Conservation (phyloP, 768 basidiomycete genomes). For the Candolleomyces efflorescens region DNA sequence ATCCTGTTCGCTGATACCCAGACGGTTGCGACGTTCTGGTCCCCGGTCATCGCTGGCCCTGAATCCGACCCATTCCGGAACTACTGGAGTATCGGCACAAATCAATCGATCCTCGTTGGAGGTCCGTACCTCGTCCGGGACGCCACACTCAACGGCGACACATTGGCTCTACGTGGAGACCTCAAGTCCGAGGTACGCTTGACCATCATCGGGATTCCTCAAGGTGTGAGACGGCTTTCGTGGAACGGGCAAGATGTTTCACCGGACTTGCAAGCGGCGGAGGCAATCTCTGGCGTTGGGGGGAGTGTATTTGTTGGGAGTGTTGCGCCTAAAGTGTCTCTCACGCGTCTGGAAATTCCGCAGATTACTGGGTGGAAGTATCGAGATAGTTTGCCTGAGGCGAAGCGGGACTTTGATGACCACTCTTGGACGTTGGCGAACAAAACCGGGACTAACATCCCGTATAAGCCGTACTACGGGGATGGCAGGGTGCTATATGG, state of each 20-base stretch:
- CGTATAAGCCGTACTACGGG: slow-evolving; percentile 63
- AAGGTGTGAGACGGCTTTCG: slow-evolving; percentile 44
- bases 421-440: slow-evolving; percentile 60
- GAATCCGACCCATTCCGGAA: slow-evolving; percentile 41
- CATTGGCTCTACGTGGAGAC: slow-evolving; percentile 64
- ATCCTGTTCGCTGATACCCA: slow-evolving; percentile 63
- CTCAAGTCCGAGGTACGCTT: slow-evolving; percentile 54
- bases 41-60: slow-evolving; percentile 53
- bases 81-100: slow-evolving; percentile 74
- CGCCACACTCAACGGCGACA: slow-evolving; percentile 44
- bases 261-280: slow-evolving; percentile 24
- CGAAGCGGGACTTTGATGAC: slow-evolving; percentile 54
- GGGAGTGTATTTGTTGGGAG: slow-evolving; percentile 41
- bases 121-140: slow-evolving; percentile 64
- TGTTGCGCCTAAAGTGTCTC: slow-evolving; percentile 29
- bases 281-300: slow-evolving; percentile 32
- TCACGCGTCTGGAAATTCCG: slow-evolving; percentile 36
- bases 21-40: slow-evolving; percentile 73
- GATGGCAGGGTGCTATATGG: slow-evolving; percentile 79
- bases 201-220: slow-evolving; percentile 56
- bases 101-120: slow-evolving; percentile 59
- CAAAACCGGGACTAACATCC: slow-evolving; percentile 71
- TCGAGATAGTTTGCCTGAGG: slow-evolving; percentile 72
- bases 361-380: slow-evolving; percentile 68
- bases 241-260: slow-evolving; percentile 68